Percentiles rank a stretch among this genome's conserved stretches.
phyloP scores from a whole-genome alignment of 1,284 basidiomycete species.

The Grifola frondosa region DNA sequence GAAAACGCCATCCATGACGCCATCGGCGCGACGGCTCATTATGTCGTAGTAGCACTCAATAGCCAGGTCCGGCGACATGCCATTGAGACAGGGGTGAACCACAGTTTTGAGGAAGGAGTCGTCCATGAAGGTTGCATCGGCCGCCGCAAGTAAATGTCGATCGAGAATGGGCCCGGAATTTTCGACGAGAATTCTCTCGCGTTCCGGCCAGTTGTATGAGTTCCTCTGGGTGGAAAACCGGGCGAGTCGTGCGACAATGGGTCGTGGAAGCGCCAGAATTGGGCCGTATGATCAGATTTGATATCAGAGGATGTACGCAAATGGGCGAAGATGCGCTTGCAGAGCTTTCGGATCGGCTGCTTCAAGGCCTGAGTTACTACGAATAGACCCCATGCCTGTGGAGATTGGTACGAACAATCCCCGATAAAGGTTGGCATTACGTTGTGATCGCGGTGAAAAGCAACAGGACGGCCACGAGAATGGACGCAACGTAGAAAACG shows the following conservation, averaged over 20 bases:
- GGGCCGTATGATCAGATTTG: too few relatives aligned
- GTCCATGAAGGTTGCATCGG: constrained; percentile 15
- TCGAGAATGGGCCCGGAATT: constrained; percentile 11
- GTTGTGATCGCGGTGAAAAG: constrained; percentile 18
- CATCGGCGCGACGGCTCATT: constrained; percentile 16
- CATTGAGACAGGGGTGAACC: constrained; percentile 17
- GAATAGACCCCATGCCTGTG: constrained; percentile 25
- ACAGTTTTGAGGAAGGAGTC: constrained; percentile 17
- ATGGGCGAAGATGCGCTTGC: constrained; percentile 4
- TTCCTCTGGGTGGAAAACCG: constrained; percentile 17
- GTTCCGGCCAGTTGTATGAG: constrained; percentile 16
- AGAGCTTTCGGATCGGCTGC: constrained; percentile 8
- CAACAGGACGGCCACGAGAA: constrained; percentile 19
- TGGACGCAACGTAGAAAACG: constrained; percentile 14
- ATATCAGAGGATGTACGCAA: too few relatives aligned
- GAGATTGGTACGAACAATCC: constrained; percentile 27
- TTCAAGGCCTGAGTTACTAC: constrained; percentile 15
- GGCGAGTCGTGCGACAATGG: constrained; percentile 9
- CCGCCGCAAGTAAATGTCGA: constrained; percentile 15
- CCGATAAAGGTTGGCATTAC: constrained; percentile 22
- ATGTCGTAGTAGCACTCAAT: constrained; percentile 13
- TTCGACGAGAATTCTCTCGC: constrained; percentile 14
- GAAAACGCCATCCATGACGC: constrained; percentile 7
- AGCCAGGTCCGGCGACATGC: constrained; percentile 11
- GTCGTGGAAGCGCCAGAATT: constrained; percentile 5